Evolutionary conservation across 1,284 basidiomycete species (phyloP).

Genomic region (Lentinula novae-zelandiae): DNA sequence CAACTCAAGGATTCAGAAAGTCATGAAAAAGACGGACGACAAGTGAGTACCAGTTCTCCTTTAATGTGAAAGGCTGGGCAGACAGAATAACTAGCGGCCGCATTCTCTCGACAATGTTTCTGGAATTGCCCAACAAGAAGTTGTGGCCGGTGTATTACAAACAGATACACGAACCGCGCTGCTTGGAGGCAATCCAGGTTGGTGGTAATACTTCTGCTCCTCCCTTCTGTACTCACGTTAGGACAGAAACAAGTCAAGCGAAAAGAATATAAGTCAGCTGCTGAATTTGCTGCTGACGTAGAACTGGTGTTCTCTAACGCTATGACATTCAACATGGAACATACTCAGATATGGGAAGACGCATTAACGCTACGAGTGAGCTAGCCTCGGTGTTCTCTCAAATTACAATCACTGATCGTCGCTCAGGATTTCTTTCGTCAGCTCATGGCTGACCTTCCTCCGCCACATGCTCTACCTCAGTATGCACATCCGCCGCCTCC

Average conservation of each 20-base stretch:
- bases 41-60: slow-evolving; percentile 37
- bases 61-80: not conserved
- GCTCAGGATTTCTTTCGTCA: slow-evolving; percentile 66
- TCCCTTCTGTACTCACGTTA: slow-evolving; percentile 13
- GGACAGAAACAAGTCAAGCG: slow-evolving; percentile 70
- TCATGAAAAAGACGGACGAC: slow-evolving; percentile 66
- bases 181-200: slow-evolving; percentile 78
- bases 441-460: slow-evolving; percentile 71
- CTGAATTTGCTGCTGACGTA: slow-evolving; percentile 81
- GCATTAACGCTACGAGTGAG: slow-evolving; percentile 60
- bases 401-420: slow-evolving; percentile 16
- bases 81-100: slow-evolving; percentile 49
- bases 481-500: slow-evolving; percentile 51
- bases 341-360: slow-evolving; percentile 75
- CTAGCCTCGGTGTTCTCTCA: slow-evolving; percentile 12
- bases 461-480: slow-evolving; percentile 56
- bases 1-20: slow-evolving; percentile 63
- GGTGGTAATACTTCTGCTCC: slow-evolving; percentile 25
- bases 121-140: slow-evolving; percentile 78
- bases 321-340: slow-evolving; percentile 74
- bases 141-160: slow-evolving; percentile 86
- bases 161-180: slow-evolving; percentile 79
- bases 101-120: slow-evolving; percentile 72
- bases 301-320: slow-evolving; percentile 93
- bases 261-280: slow-evolving; percentile 63